Conservation (phyloP, 2,329 filamentous ascomycete species). For the Intubia oerlemansii region DNA sequence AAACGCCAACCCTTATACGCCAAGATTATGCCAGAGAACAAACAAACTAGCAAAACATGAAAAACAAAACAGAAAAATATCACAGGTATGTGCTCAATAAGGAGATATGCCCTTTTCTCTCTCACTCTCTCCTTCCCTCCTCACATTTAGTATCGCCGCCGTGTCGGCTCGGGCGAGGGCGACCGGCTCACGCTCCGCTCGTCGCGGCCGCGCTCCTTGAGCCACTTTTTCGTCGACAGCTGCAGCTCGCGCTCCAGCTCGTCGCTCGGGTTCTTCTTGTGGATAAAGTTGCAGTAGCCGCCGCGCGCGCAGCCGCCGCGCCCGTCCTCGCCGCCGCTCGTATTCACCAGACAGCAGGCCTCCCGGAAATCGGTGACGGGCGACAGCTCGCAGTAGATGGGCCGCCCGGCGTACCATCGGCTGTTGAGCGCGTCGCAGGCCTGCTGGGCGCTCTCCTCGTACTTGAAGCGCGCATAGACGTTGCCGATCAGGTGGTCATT, state of each 20-base stretch:
- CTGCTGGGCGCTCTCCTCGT: constrained; percentile 85
- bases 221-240: constrained; percentile 88
- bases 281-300: constrained; percentile 98
- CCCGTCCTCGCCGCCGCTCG: too few relatives aligned
- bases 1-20: too few relatives aligned
- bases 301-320: constrained; percentile 90
- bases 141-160: too few relatives aligned
- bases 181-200: constrained; percentile 63
- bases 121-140: too few relatives aligned
- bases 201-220: constrained; percentile 66
- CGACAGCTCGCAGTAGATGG: constrained; percentile 93
- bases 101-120: too few relatives aligned
- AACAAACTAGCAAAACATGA: too few relatives aligned
- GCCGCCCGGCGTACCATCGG: constrained; percentile 90
- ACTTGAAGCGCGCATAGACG: constrained; percentile 98
- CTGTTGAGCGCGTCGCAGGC: constrained; percentile 88
- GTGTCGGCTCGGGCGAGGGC: constrained; percentile 67
- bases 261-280: constrained; percentile 79
- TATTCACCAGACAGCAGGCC: constrained; percentile 88
- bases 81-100: too few relatives aligned
- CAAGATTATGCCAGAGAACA: too few relatives aligned
- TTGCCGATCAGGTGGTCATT: constrained; percentile 98
- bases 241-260: constrained; percentile 79
- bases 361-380: constrained; percentile 97
- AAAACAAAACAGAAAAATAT: background rate